These are phyloP conservation scores for Fraxinus baroniana DNA, from an alignment of 305 asterid species.

Conservation along the genomic window DNA sequence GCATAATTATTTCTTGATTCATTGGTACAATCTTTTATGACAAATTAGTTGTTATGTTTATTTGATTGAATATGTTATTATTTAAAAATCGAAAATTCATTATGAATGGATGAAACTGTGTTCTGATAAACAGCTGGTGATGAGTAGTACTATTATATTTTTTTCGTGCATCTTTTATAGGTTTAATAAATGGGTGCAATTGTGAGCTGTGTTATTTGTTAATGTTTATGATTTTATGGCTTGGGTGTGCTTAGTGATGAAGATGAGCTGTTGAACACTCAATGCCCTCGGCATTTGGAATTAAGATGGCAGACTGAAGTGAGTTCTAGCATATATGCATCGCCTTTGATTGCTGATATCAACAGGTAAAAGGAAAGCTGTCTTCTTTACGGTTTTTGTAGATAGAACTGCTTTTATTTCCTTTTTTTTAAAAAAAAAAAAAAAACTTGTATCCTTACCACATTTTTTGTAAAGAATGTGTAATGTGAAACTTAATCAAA, in stretches of 20 bases:
- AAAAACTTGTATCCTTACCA: not conserved
- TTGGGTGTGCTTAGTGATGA: conserved; percentile 56
- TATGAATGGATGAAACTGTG: not conserved
- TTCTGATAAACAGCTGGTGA: conserved; percentile 13
- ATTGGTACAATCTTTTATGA: not conserved
- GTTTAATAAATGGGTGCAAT: not conserved
- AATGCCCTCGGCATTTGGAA: conserved; percentile 94
- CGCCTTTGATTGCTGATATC: conserved; percentile 92
- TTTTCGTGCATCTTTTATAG: not conserved
- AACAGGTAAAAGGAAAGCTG: conserved; percentile 54
- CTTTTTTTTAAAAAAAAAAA: not conserved
- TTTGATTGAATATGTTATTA: conserved; percentile 10
- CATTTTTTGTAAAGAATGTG: not conserved
- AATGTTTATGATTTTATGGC: conserved; percentile 2
- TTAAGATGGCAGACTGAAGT: conserved; percentile 99
- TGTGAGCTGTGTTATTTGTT: conserved; percentile 1
- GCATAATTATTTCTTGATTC: not conserved
- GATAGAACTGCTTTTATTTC: not conserved
- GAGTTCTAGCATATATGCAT: conserved; percentile 90
- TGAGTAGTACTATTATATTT: not conserved
- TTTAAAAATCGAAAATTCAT: not conserved
- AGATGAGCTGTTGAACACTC: conserved; percentile 83
- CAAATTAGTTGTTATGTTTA: conserved; percentile 9
- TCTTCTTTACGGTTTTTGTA: not conserved
- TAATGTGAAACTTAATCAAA: not conserved